Base-by-base conservation (phyloP, 345 rosid species). In the Hevea brasiliensis region DNA sequence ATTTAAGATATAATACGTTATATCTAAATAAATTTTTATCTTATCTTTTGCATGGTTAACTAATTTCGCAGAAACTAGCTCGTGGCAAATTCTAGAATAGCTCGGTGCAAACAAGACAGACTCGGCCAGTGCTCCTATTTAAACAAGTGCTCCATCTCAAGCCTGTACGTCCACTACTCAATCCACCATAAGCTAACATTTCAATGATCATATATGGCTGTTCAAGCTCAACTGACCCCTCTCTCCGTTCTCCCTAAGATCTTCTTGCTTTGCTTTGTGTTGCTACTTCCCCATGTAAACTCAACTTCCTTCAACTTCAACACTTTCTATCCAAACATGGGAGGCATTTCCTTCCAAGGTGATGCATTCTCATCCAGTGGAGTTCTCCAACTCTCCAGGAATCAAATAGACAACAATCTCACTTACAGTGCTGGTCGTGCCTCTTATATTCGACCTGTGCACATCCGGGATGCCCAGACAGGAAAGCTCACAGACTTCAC, bases 401-500 rank as follows among this genome's bases (percentile, higher is more conserved):
- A 84, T 42, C 72, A 69, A 45, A 57, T 56, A 3, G 70, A 79
- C 20, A 37, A 13, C 37, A 64, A 17, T 45, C 82, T 84, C 21
- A 67, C 61, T 0, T 32, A 79, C 18, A 86, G 89, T 72, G 61
- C 26, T 9, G 90, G 90, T 47, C 83, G 84, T 4, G 88, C 80
- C 71, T 74, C 86, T 0, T 87, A 72, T 8, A 47, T 55, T 67
- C 69, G 72, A 23, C 80, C 85, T 1, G 77, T 85, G 42, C 80
- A 68, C 10, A 68, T 88, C 9, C 82, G 88, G 87, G 85, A 84
- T 51, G 64, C 84, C 29, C 67, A 63, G n/a, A 75, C 78, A 3
- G 26, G 84, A 53, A 32, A 6, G 67, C 74, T 88, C 26, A 20
- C 85, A 8, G 86, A 88, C 57, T 87, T 87, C 79, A 71, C 14